phyloP scores from a whole-genome alignment of 495 filamentous ascomycete species.

The Clohesyomyces aquaticus region DNA sequence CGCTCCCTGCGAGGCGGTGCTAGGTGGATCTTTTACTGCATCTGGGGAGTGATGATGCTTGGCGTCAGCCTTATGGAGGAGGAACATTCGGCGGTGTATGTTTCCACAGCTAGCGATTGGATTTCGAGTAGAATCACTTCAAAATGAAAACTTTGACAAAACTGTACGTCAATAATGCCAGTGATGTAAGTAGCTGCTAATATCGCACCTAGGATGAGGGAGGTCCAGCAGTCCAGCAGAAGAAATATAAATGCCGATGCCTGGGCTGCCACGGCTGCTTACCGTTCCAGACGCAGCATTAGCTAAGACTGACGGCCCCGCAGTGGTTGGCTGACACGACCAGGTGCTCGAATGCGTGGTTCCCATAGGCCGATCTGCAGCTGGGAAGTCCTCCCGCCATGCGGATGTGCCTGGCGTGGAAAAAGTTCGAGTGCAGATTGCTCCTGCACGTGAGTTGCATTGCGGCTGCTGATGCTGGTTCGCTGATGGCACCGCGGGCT shows the following conservation, averaged over 20 bases:
- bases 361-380: slow-evolving; percentile 4
- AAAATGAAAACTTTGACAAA: not conserved
- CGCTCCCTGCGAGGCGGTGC: not conserved
- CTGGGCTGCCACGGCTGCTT: not conserved
- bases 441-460: no score
- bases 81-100: not conserved
- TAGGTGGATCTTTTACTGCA: not conserved
- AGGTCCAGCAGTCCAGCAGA: not conserved
- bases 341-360: not conserved
- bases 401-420: no score
- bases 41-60: slow-evolving; percentile 1
- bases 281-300: not conserved
- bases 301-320: not conserved
- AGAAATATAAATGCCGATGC: not conserved
- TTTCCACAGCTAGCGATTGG: not conserved
- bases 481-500: no score
- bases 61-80: slow-evolving; percentile 5
- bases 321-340: not conserved
- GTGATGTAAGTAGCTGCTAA: not conserved
- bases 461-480: no score
- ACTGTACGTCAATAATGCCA: not conserved
- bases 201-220: not conserved
- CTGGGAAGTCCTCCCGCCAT: no score
- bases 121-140: slow-evolving; percentile 3
- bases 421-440: no score